These are phyloP conservation scores for Penicillium sp. DNA, from an alignment of 2,329 filamentous ascomycete species.

Conservation along the genomic window DNA sequence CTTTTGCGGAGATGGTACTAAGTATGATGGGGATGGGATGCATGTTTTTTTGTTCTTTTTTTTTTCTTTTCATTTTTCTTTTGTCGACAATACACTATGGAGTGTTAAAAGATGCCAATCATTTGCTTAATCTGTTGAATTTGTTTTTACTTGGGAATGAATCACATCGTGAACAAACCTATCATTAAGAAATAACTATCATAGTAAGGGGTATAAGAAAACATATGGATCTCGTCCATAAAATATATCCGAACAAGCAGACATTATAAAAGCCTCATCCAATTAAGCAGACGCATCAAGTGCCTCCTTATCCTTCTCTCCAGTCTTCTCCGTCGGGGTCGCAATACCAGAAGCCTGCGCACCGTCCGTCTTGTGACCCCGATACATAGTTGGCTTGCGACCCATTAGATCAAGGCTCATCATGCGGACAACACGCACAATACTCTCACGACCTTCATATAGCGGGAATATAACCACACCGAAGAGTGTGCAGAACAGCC, in stretches of 20 bases:
- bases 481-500: conserved; percentile 75
- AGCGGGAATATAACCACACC: conserved; percentile 82
- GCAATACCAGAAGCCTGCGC: conserved; percentile 52
- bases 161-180: background rate
- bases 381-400: conserved; percentile 41
- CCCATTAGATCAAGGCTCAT: conserved; percentile 67
- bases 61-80: background rate
- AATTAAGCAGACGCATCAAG: conserved; percentile 13
- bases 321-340: conserved; percentile 55
- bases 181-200: conserved; percentile 5
- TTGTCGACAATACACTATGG: background rate
- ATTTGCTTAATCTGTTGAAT: background rate
- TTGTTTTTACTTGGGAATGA: background rate
- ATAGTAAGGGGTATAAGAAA: conserved; percentile 25
- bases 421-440: conserved; percentile 64
- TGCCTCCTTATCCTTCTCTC: conserved; percentile 37
- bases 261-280: conserved; percentile 16
- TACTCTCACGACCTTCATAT: conserved; percentile 76
- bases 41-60: background rate
- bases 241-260: conserved; percentile 1
- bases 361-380: conserved; percentile 46
- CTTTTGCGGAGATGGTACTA: background rate
- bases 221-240: background rate
- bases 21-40: background rate
- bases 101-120: background rate